A percentile compares a stretch with the other conserved stretches of the same genome.
Evolutionary conservation across 108 stramenopile genomes (phyloP).

Genomic region (Fragilaria radians): DNA sequence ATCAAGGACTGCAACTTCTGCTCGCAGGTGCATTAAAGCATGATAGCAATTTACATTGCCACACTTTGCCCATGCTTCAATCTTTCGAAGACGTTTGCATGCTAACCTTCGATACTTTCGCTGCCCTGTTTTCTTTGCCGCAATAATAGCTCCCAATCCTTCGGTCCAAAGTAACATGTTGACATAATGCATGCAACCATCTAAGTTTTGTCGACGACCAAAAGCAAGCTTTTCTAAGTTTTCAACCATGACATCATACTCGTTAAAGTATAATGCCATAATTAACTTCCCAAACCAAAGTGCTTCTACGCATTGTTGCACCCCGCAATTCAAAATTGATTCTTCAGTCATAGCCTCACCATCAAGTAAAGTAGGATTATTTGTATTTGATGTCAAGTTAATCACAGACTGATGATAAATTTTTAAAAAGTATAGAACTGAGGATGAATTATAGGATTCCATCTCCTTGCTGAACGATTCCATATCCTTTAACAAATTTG

Average conservation of each 20-base stretch:
- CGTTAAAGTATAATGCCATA: neutral
- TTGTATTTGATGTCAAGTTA: constrained; percentile 11
- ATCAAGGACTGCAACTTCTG: too few species aligned
- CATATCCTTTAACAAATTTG: constrained; percentile 18
- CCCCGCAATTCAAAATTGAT: neutral
- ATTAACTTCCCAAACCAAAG: neutral
- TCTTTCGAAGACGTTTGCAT: neutral
- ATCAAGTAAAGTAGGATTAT: constrained; percentile 15
- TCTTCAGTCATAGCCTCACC: constrained; percentile 10
- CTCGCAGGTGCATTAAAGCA: too few species aligned
- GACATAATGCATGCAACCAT: neutral
- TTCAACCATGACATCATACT: neutral
- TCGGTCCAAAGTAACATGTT: neutral
- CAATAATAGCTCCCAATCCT: neutral
- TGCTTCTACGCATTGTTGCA: neutral
- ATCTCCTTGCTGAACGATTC: constrained; percentile 12
- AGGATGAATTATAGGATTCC: constrained; percentile 8
- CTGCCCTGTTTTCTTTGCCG: neutral
- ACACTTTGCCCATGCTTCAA: neutral
- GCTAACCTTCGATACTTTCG: neutral
- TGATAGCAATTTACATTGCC: too few species aligned
- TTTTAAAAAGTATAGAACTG: constrained; percentile 8
- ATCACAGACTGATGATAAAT: constrained; percentile 21
- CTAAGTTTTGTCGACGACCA: neutral
- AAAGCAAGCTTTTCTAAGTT: neutral